Base-by-base conservation (phyloP, 495 filamentous ascomycete genomes). In the Xylaria scruposa region DNA sequence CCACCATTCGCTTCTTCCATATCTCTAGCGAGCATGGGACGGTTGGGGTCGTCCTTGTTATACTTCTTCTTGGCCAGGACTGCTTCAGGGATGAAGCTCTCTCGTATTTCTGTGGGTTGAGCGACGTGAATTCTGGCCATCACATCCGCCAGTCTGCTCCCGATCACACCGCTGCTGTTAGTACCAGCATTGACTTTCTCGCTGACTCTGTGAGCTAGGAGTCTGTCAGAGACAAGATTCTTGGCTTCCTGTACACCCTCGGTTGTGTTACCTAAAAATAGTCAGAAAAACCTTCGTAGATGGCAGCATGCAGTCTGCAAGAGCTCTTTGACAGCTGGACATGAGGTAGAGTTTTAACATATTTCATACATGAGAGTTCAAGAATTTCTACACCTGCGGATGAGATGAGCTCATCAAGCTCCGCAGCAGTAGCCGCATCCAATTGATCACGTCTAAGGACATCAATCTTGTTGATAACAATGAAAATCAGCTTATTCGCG, bases 391-490 rank as follows among this genome's bases (percentile, higher is more conserved):
- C 93, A 77, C 95, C 93, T 49, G 90, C 92, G 10, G 92, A 89
- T 81, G 93, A 95, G 31, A 95, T 84, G 68, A 99, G 89, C 29
- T 88, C 83, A 79, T 96, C 90, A 54, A 99, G 83, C 76, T 93
- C 87, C 38, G 89, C 89, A 79, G 94, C 91, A 54, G 91, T 90
- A 73, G 93, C 93, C 0, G 88, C 86, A 68, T 97, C 94, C 36
- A 99, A 85, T 74, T 99, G 94, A 77, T 97, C 94, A 5, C 94
- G 93, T 51, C 88, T 87, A 77, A 91, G 90, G 72, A 97, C 87
- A 82, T 99, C 96, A 73, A 97, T 97, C 87, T 99, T 99, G 89
- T 99, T 99, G 81, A 98, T 89, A 64, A 99, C 93, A 59, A 99
- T 86, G 82, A 97, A 98, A 46, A 97, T 93, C 59, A 97, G 89